Conservation (phyloP, 2,329 filamentous ascomycete genomes). For the Diaporthe eres region DNA sequence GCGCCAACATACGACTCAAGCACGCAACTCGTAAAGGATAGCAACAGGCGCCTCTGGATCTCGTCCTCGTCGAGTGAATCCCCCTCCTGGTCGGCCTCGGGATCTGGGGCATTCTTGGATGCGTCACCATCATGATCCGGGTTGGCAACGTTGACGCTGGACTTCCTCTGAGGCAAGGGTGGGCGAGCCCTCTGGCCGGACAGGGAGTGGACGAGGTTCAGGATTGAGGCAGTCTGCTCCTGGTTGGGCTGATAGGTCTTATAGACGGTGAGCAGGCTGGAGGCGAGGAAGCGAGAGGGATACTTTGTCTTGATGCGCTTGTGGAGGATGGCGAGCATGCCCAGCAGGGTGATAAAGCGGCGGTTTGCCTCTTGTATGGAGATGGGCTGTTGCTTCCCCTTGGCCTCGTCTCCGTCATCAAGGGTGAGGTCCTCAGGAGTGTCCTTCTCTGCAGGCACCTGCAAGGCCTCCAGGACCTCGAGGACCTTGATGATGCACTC, state of each 20-base stretch:
- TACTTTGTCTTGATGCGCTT: slow-evolving; percentile 82
- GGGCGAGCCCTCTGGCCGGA: slow-evolving; percentile 69
- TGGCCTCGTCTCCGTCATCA: slow-evolving; percentile 41
- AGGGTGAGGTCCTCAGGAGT: slow-evolving; percentile 43
- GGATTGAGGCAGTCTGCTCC: slow-evolving; percentile 78
- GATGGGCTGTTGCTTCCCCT: slow-evolving; percentile 27
- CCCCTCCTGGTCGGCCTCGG: slow-evolving; percentile 69
- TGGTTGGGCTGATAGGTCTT: slow-evolving; percentile 75
- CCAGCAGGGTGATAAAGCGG: slow-evolving; percentile 78
- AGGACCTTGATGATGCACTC: slow-evolving; percentile 87
- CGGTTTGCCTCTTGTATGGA: slow-evolving; percentile 38
- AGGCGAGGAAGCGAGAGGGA: slow-evolving; percentile 83
- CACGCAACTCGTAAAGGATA: slow-evolving; percentile 84
- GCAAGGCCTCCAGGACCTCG: slow-evolving; percentile 75
- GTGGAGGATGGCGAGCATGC: slow-evolving; percentile 81
- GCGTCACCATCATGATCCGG: slow-evolving; percentile 67
- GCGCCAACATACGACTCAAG: slow-evolving; percentile 80
- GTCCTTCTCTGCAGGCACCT: slow-evolving; percentile 57
- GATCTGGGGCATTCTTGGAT: slow-evolving; percentile 72
- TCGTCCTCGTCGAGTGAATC: slow-evolving; percentile 68
- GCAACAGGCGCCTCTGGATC: slow-evolving; percentile 75
- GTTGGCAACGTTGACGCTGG: slow-evolving; percentile 69
- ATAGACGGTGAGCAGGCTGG: slow-evolving; percentile 80
- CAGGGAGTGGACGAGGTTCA: slow-evolving; percentile 79
- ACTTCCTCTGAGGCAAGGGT: slow-evolving; percentile 70